Base-by-base conservation (phyloP, 352 stramenopile genomes). In the Aphanomyces astaci region DNA sequence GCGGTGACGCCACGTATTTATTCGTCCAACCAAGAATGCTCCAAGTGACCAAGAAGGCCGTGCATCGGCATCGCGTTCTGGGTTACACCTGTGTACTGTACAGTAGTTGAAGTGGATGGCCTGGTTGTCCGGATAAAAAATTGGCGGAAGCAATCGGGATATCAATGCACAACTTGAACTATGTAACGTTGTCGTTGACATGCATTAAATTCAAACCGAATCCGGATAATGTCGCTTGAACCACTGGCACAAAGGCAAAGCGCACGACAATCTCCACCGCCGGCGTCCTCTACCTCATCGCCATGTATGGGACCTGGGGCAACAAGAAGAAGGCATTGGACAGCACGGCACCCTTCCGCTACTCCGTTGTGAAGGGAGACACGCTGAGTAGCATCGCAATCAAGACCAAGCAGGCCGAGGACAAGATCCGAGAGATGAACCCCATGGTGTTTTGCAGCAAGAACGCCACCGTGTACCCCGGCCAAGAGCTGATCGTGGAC, bases 401-500 rank as follows among this genome's bases (percentile, higher is more conserved):
- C 52, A 87, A 89, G 76, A 82, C 78, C 46, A 76, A 78, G 71
- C 89, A 80, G 52, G 87, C 74, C 15, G 78, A 86, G 69, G 63
- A 73, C 54, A 71, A 65, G 30, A 73, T 94, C 52, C 70, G 80
- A 53, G 77, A 78, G 68, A 78, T 92, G 60, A 94, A 92, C 54
- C 85, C 82, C 63, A 73, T 90, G 64, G 71, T 92, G 17, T 76
- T 65, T 30, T 24, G 60, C n/a, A 24, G 48, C 76, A 80, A 66
- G 79, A 77, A 64, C 70, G 72, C 46, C 75, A 77, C 65, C 63
- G 73, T 93, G 40, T 93, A 89, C 39, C 53, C 81, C 0, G 84
- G 84, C 22, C 84, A 93, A 73, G 80, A 91, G 65, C 74, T 92
- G 43, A 73, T 90, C 45, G 81, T 91, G 33, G 84, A 93, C 66